phyloP scores from a whole-genome alignment of 2,329 filamentous ascomycete species.

The Penicillium frequentans region DNA sequence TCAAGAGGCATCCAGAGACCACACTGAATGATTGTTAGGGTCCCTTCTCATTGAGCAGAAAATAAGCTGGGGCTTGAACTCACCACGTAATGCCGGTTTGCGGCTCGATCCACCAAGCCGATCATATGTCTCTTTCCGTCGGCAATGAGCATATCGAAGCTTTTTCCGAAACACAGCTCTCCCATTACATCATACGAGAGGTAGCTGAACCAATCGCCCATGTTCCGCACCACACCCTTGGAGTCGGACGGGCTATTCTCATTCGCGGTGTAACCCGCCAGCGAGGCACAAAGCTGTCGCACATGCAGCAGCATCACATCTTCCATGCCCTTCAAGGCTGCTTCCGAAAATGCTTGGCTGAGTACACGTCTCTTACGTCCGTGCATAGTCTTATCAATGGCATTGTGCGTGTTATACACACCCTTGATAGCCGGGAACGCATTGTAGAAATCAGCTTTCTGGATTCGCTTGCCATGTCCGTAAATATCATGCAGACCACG shows the following conservation, averaged over 20 bases:
- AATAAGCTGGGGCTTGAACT: conserved; percentile 29
- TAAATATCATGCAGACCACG: conserved; percentile 53
- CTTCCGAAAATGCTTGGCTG: conserved; percentile 69
- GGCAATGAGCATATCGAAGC: conserved; percentile 50
- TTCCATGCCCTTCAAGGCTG: conserved; percentile 67
- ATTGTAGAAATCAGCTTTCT: conserved; percentile 71
- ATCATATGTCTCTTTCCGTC: conserved; percentile 61
- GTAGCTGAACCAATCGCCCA: conserved; percentile 43
- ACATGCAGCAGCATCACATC: conserved; percentile 66
- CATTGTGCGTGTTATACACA: conserved; percentile 71
- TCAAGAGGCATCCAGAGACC: conserved; percentile 71
- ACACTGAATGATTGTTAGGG: conserved; percentile 48
- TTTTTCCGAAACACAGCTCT: conserved; percentile 53
- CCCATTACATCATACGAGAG: conserved; percentile 55
- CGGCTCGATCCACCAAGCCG: conserved; percentile 65
- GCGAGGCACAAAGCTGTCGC: conserved; percentile 59
- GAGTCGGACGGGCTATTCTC: conserved; percentile 17
- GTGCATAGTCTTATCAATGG: conserved; percentile 66
- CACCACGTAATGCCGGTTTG: conserved; percentile 68
- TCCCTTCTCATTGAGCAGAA: background rate
- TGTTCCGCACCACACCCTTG: conserved; percentile 32
- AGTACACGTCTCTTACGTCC: conserved; percentile 70
- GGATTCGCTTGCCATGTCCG: conserved; percentile 40
- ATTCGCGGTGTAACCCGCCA: conserved; percentile 21
- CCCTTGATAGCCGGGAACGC: conserved; percentile 66